Evolutionary conservation across 139 green algal genomes (phyloP), one percentile per base, ranked within the genome.

Genomic region (Yamagishiella unicocca): DNA sequence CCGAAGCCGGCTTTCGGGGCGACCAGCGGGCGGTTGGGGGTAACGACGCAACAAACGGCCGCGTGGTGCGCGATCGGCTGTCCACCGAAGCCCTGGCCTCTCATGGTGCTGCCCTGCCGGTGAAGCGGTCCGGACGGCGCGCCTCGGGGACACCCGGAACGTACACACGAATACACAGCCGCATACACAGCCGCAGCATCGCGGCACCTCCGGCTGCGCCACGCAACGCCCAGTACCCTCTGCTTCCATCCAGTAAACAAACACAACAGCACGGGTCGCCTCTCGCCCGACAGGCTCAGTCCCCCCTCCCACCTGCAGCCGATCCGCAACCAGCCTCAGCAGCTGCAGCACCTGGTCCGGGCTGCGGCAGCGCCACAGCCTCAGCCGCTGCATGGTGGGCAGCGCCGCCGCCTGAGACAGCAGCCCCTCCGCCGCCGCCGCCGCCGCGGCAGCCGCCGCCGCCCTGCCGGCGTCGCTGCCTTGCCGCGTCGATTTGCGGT

Each of bases 361-460:
- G 40, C 58, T 84, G 37, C 27, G 55, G 22, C 55, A 73, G 8
- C 77, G 55, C 77, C 77, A 84, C 58, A 84, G 38, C 38, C 77
- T 55, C 37, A 84, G 55, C 58, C 77, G 77, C 77, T 84, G 77
- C 22, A 84, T 38, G 27, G 58, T 84, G 24, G 77, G 77, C 58
- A 84, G 37, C 38, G 27, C 77, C 38, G 77, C 77, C 38, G 58
- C 77, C 77, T 73, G 55, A 27, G 38, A 24, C 38, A 67, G 50
- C 55, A 84, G 64, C n/a, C 64, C 50, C 42, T 31, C 19, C 12
- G 27, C 50, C 35, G 35, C 38, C 27, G 37, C 29, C 43, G 37
- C 37, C 21, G 19, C 77, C 25, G 77, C 38, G 14, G 31, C 66
- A 58, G 17, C 12, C 31, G 66, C 66, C 31, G 31, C 12, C 66